A percentile compares a stretch with the other conserved stretches of the same genome.
Conservation (phyloP, 1,284 basidiomycete genomes). For the Ustilago nuda region DNA sequence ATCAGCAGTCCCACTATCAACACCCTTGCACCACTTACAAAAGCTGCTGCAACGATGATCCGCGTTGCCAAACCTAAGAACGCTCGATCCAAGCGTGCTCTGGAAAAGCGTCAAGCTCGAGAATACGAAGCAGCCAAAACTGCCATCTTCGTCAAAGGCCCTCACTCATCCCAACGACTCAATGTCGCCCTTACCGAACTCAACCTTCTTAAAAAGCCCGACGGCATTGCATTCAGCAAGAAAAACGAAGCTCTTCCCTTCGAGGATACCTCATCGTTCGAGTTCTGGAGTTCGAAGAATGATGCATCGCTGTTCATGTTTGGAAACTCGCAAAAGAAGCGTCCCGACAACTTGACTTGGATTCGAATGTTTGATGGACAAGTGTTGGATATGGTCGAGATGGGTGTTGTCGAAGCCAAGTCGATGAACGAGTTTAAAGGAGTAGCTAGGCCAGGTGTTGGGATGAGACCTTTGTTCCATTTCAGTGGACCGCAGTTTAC, state of each 20-base stretch:
- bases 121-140: slow-evolving; percentile 82
- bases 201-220: slow-evolving; percentile 66
- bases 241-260: slow-evolving; percentile 94
- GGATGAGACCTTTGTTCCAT: slow-evolving; percentile 92
- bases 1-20: background rate
- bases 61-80: slow-evolving; percentile 83
- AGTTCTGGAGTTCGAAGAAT: slow-evolving; percentile 94
- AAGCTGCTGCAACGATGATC: slow-evolving; percentile 47
- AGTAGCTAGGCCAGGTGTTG: slow-evolving; percentile 87
- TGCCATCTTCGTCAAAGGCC: slow-evolving; percentile 90
- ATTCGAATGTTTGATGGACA: slow-evolving; percentile 87
- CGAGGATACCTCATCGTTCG: slow-evolving; percentile 81
- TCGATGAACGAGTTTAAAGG: slow-evolving; percentile 87
- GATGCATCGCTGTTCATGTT: slow-evolving; percentile 92
- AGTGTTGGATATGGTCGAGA: slow-evolving; percentile 93
- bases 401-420: slow-evolving; percentile 84
- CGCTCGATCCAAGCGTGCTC: slow-evolving; percentile 92
- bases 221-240: slow-evolving; percentile 92
- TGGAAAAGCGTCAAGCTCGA: slow-evolving; percentile 88
- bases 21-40: background rate
- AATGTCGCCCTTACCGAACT: slow-evolving; percentile 84
- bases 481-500: slow-evolving; percentile 78
- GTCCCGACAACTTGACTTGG: slow-evolving; percentile 88
- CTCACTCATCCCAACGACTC: slow-evolving; percentile 83
- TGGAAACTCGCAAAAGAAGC: slow-evolving; percentile 93